A percentile compares a stretch with the other conserved stretches of the same genome.
These are phyloP conservation scores for Austroboletus rostrupii DNA, from an alignment of 1,284 basidiomycete species.

Conservation along the genomic window DNA sequence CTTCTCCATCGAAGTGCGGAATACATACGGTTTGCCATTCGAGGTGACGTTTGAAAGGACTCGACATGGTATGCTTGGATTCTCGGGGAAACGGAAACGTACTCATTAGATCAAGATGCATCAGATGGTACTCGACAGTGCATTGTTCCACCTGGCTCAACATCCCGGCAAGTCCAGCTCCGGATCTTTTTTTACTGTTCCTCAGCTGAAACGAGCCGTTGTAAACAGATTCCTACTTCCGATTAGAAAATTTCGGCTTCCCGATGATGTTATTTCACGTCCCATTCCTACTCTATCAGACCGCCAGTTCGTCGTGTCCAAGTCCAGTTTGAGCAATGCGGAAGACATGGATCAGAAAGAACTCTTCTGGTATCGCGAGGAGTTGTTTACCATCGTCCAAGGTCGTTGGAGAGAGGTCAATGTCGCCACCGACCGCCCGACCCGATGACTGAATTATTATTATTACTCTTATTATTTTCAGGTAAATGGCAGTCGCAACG, in stretches of 20 bases:
- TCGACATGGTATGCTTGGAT: constrained; percentile 49
- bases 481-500: constrained; percentile 72
- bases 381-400: constrained; percentile 64
- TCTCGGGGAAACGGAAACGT: neutral
- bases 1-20: constrained; percentile 82
- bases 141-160: constrained; percentile 80
- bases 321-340: constrained; percentile 55
- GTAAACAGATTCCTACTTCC: constrained; percentile 71
- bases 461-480: no score
- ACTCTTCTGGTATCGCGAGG: constrained; percentile 93
- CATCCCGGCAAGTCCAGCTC: constrained; percentile 55
- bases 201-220: constrained; percentile 4
- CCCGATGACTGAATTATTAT: constrained; percentile 1
- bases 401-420: constrained; percentile 82
- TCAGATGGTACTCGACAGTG: constrained; percentile 46
- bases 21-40: constrained; percentile 86
- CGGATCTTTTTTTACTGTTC: constrained; percentile 1
- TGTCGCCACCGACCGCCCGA: neutral
- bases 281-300: constrained; percentile 83
- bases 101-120: constrained; percentile 36
- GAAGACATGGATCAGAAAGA: constrained; percentile 67
- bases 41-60: constrained; percentile 73
- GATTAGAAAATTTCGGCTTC: constrained; percentile 62
- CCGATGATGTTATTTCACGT: constrained; percentile 51
- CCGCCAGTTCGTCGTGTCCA: constrained; percentile 89